Evolutionary conservation across 2,329 filamentous ascomycete species (phyloP).

Genomic region (Cryphonectria parasitica): DNA sequence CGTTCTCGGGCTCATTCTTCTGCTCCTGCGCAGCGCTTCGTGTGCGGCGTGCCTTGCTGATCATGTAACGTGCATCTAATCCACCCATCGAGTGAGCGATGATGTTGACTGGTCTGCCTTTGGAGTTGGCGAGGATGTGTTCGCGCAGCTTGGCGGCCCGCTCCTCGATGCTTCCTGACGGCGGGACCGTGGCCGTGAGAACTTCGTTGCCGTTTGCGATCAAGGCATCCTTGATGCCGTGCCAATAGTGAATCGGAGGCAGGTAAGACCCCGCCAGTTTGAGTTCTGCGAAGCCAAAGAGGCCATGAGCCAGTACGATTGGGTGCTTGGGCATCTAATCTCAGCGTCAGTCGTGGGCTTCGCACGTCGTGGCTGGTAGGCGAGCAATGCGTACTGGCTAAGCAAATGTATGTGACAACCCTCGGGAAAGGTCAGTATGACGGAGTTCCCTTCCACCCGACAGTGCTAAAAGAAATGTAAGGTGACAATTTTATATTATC

Average conservation of each 20-base stretch:
- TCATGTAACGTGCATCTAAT: constrained; percentile 68
- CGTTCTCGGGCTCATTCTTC: constrained; percentile 29
- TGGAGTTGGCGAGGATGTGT: constrained; percentile 53
- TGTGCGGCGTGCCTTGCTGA: constrained; percentile 55
- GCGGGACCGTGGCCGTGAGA: constrained; percentile 64
- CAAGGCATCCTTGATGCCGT: constrained; percentile 64
- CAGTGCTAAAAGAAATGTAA: neutral
- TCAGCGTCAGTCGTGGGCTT: neutral
- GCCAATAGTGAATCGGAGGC: constrained; percentile 66
- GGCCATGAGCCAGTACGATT: constrained; percentile 67
- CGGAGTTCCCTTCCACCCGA: neutral
- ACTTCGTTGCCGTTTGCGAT: constrained; percentile 57
- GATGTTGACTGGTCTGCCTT: constrained; percentile 70
- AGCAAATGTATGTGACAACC: neutral
- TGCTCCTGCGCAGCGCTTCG: constrained; percentile 13
- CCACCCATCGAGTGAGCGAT: constrained; percentile 72
- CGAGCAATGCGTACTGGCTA: neutral
- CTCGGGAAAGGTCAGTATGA: neutral
- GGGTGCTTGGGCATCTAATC: constrained; percentile 59
- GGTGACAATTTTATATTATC: neutral
- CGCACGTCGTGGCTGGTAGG: neutral
- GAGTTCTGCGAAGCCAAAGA: constrained; percentile 66
- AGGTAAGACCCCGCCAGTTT: constrained; percentile 52
- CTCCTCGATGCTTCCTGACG: constrained; percentile 63
- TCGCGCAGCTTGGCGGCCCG: constrained; percentile 61